A percentile compares a stretch with the other conserved stretches of the same genome.
Evolutionary conservation across 345 rosid genomes (phyloP).

Genomic region (Raphanus raphanistrum): DNA sequence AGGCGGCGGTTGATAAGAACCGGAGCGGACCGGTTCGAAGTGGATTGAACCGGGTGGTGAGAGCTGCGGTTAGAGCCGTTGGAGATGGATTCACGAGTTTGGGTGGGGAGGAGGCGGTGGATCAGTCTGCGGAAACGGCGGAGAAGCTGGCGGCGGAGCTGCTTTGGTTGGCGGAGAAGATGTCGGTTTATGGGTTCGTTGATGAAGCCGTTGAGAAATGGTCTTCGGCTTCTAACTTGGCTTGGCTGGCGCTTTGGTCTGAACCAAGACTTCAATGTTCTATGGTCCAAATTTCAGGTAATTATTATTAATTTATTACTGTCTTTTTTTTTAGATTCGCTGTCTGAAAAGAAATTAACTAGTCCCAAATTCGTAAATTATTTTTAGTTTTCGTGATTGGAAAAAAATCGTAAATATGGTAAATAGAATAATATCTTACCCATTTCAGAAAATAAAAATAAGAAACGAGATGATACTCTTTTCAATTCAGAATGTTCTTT

Average conservation of each 20-base stretch:
- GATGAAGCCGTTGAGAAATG: conserved; percentile 78
- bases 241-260: conserved; percentile 63
- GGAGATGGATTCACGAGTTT: conserved; percentile 41
- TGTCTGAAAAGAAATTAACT: neutral
- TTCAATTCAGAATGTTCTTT: neutral
- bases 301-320: conserved; percentile 5
- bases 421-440: neutral
- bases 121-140: conserved; percentile 42
- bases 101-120: conserved; percentile 44
- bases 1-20: conserved; percentile 48
- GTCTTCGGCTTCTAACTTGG: conserved; percentile 81
- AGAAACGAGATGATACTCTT: neutral
- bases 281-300: conserved; percentile 73
- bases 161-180: conserved; percentile 77
- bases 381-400: neutral
- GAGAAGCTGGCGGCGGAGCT: conserved; percentile 88
- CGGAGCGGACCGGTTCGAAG: conserved; percentile 38
- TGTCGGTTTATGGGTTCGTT: conserved; percentile 62
- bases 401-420: neutral
- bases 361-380: neutral
- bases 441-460: neutral
- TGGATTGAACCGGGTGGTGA: conserved; percentile 48
- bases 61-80: conserved; percentile 43
- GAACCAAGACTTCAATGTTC: conserved; percentile 75
- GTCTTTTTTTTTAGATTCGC: neutral